Evolutionary conservation across 306 rosid species (phyloP).

Genomic region (Fragaria vesca): DNA sequence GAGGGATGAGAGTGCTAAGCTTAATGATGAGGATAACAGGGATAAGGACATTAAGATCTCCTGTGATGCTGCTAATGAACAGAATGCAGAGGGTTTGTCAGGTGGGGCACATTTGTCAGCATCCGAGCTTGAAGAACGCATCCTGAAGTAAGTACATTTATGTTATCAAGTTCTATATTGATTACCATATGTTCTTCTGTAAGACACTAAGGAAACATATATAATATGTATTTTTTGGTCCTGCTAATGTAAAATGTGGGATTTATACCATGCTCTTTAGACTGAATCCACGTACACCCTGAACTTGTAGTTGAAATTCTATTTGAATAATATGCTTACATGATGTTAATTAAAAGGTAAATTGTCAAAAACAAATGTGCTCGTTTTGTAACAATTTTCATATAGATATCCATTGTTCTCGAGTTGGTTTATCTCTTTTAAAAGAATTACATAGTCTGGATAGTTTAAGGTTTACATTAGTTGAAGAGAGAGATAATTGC

Average conservation of each 20-base stretch:
- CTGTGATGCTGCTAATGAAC: constrained; percentile 34
- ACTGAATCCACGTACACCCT: background rate
- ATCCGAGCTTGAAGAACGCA: constrained; percentile 66
- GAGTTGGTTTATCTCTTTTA: background rate
- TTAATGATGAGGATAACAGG: constrained; percentile 44
- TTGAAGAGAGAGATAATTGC: background rate
- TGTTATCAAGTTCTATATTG: background rate
- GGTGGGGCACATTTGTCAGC: constrained; percentile 34
- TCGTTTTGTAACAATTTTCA: background rate
- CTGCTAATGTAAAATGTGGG: background rate
- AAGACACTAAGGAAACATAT: background rate
- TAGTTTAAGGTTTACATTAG: background rate
- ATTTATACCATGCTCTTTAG: background rate
- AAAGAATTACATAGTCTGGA: background rate
- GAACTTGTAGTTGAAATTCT: background rate
- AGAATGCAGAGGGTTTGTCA: constrained; percentile 33
- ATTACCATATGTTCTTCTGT: background rate
- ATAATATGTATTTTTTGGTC: background rate
- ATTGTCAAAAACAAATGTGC: background rate
- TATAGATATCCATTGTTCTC: background rate
- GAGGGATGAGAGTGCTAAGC: constrained; percentile 40
- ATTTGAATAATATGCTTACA: background rate
- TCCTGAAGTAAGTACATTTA: constrained; percentile 50
- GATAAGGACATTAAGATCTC: constrained; percentile 45
- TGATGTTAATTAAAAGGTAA: background rate